Evolutionary conservation across 2,329 filamentous ascomycete species (phyloP).

Genomic region (Cryphonectria naterciae): DNA sequence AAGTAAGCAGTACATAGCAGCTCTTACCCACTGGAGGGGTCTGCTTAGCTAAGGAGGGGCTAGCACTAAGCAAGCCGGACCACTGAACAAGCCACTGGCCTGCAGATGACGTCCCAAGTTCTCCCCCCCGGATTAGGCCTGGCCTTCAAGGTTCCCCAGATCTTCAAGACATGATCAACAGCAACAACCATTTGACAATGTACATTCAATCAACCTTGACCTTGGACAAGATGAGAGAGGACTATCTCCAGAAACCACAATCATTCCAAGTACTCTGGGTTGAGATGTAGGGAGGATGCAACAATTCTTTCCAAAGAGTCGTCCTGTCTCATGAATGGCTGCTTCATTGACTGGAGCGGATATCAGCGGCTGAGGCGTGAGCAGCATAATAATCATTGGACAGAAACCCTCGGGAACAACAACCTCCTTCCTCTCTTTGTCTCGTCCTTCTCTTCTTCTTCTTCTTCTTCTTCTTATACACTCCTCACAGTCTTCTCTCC

Average conservation of each 20-base stretch:
- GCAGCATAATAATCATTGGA: not conserved
- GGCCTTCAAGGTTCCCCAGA: slow-evolving; percentile 11
- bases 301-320: not conserved
- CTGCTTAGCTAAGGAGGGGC: slow-evolving; percentile 27
- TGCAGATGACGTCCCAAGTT: slow-evolving; percentile 20
- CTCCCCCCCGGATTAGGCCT: slow-evolving; percentile 16
- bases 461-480: not conserved
- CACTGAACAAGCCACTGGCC: not conserved
- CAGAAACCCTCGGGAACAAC: not conserved
- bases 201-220: not conserved
- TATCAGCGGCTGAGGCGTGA: slow-evolving; percentile 26
- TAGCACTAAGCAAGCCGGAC: not conserved
- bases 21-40: not conserved
- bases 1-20: not conserved
- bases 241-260: not conserved
- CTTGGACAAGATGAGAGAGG: not conserved
- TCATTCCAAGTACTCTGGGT: not conserved
- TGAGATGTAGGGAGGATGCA: not conserved
- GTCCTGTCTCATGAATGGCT: not conserved
- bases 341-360: slow-evolving; percentile 24
- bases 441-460: not conserved
- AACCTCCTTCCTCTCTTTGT: not conserved
- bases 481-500: not conserved
- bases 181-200: no score
- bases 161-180: not conserved